A percentile compares a stretch with the other conserved stretches of the same genome.
phyloP scores from a whole-genome alignment of 441 rosid genomes.

The Rhodomyrtus psidioides region DNA sequence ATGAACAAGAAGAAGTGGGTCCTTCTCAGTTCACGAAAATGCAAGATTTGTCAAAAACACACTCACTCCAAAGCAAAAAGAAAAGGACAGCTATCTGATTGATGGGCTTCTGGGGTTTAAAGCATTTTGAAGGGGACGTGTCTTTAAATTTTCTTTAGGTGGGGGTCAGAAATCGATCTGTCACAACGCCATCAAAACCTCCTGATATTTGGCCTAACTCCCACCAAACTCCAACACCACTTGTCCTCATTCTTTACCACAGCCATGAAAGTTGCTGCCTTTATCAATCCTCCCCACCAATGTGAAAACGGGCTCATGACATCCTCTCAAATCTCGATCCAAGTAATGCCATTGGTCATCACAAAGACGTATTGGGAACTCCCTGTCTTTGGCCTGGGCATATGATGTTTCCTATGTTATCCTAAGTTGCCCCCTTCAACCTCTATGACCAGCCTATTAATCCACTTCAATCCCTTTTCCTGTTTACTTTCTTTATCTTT shows the following conservation, averaged over 20 bases:
- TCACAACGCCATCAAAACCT: constrained; percentile 6
- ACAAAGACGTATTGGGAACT: not conserved
- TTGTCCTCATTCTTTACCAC: not conserved
- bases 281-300: not conserved
- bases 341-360: not conserved
- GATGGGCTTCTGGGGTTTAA: not conserved
- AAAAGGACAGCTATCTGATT: not conserved
- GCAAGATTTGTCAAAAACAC: not conserved
- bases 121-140: not conserved
- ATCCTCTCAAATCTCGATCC: not conserved
- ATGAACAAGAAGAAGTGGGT: constrained; percentile 7
- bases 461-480: not conserved
- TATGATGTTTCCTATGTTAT: constrained; percentile 9
- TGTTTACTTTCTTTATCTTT: not conserved
- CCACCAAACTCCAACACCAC: constrained; percentile 21
- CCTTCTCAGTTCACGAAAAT: not conserved
- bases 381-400: constrained; percentile 6
- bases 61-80: not conserved
- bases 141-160: not conserved
- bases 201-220: constrained; percentile 19
- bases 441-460: not conserved
- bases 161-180: not conserved
- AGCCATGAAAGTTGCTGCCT: not conserved
- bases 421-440: not conserved
- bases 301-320: not conserved